A percentile compares a stretch with the other conserved stretches of the same genome.
Evolutionary conservation across 768 basidiomycete species (phyloP).

Genomic region (Nevesoporus exiguus): DNA sequence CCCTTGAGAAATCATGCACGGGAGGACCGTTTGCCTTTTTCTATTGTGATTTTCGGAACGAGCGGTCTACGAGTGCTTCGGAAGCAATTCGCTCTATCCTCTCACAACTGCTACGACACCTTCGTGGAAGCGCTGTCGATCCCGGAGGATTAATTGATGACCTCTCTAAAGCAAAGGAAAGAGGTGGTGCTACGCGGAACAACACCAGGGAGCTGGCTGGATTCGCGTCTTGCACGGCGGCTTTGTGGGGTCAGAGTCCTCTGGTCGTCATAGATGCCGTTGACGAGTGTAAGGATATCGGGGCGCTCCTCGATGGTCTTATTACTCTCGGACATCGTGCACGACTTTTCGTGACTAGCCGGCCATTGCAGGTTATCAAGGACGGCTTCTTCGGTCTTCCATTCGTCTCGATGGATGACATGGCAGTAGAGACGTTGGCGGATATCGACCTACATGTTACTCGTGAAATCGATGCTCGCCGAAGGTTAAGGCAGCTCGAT

Average conservation of each 20-base stretch:
- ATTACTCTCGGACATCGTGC: not conserved
- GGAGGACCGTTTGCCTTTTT: too few relatives aligned
- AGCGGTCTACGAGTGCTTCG: too few relatives aligned
- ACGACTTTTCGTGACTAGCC: not conserved
- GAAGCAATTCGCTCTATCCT: constrained; percentile 3
- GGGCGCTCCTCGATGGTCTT: not conserved
- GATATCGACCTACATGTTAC: not conserved
- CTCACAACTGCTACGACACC: not conserved
- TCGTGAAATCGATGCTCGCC: not conserved
- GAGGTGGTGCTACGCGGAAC: not conserved
- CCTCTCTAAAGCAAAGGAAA: too few relatives aligned
- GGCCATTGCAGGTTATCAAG: not conserved
- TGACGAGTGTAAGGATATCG: constrained; percentile 1
- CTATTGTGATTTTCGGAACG: too few relatives aligned
- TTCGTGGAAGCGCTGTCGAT: too few relatives aligned
- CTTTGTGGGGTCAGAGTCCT: not conserved
- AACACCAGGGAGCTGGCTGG: not conserved
- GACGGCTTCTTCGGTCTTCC: not conserved
- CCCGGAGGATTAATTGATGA: too few relatives aligned
- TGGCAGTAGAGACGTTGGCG: not conserved
- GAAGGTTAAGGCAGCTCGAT: not conserved
- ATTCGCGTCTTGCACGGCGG: not conserved
- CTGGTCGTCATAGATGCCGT: constrained; percentile 2
- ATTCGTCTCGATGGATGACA: not conserved
- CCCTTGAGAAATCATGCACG: too few relatives aligned